Conservation (phyloP, 768 basidiomycete genomes). For the Suillus paluster region DNA sequence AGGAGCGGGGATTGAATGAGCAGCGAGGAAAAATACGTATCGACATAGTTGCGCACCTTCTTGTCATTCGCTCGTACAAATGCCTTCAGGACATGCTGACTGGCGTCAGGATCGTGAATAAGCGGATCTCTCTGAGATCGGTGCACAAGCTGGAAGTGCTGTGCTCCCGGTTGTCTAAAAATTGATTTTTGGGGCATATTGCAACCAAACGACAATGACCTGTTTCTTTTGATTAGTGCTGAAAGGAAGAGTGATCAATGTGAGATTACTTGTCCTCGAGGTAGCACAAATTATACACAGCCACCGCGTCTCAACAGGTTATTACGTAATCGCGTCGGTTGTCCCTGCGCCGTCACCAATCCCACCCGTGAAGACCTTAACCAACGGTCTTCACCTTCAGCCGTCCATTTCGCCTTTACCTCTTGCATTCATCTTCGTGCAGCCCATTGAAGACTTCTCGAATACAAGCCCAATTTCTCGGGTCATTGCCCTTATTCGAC, state of each 20-base stretch:
- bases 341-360: conserved; percentile 31
- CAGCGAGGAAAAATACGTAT: conserved; percentile 27
- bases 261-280: conserved; percentile 11
- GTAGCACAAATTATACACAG: conserved; percentile 12
- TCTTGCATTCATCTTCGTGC: background rate
- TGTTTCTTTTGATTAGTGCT: conserved; percentile 10
- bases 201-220: background rate
- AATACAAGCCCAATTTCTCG: conserved; percentile 4
- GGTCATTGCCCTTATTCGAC: conserved; percentile 6
- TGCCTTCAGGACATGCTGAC: conserved; percentile 86
- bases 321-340: conserved; percentile 38
- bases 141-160: conserved; percentile 97
- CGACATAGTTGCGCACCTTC: conserved; percentile 52
- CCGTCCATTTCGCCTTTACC: conserved; percentile 10
- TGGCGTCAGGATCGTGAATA: conserved; percentile 90
- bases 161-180: conserved; percentile 87
- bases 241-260: conserved; percentile 3
- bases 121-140: conserved; percentile 95
- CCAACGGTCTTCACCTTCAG: conserved; percentile 10
- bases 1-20: conserved; percentile 4
- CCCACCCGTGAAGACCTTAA: conserved; percentile 21
- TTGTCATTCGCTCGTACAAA: conserved; percentile 73
- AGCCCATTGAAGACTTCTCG: background rate
- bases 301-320: conserved; percentile 4
- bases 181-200: conserved; percentile 82